Evolutionary conservation across 1,139 yeast genomes (phyloP).

Genomic region (Pichia sp.): DNA sequence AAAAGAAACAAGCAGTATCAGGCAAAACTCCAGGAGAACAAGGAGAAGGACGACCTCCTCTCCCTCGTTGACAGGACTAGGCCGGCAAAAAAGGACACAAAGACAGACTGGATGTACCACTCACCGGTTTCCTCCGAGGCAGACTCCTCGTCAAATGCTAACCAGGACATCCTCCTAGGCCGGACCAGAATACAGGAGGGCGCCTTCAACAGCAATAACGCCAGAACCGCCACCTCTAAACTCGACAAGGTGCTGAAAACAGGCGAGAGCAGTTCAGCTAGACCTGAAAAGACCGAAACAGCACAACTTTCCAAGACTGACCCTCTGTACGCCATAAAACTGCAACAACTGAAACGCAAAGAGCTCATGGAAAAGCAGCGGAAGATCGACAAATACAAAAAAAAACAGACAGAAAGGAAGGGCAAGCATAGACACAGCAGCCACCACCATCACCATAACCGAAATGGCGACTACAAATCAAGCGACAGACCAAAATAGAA

Average conservation of each 20-base stretch:
- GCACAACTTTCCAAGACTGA: conserved; percentile 38
- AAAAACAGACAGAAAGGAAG: neutral
- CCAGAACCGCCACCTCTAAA: conserved; percentile 12
- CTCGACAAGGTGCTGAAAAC: conserved; percentile 23
- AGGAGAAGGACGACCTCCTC: conserved; percentile 55
- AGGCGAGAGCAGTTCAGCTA: conserved; percentile 6
- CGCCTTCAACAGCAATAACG: conserved; percentile 18
- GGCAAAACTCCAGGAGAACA: conserved; percentile 60
- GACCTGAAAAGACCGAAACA: conserved; percentile 24
- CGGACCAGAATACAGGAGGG: conserved; percentile 42
- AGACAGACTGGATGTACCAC: conserved; percentile 83
- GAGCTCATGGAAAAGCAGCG: conserved; percentile 15
- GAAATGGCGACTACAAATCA: neutral
- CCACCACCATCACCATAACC: neutral
- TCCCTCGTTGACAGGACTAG: conserved; percentile 26
- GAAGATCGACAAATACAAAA: conserved; percentile 3
- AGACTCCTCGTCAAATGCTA: conserved; percentile 19
- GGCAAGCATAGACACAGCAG: neutral
- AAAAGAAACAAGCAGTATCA: conserved; percentile 61
- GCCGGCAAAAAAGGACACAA: conserved; percentile 19
- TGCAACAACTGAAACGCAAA: conserved; percentile 32
- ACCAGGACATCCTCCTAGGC: conserved; percentile 49
- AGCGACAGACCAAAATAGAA: neutral
- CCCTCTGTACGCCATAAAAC: conserved; percentile 49
- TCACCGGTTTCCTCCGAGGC: conserved; percentile 38